Base-by-base conservation (phyloP, 164 flowering plant genomes). In the Kingdonia uniflora region DNA sequence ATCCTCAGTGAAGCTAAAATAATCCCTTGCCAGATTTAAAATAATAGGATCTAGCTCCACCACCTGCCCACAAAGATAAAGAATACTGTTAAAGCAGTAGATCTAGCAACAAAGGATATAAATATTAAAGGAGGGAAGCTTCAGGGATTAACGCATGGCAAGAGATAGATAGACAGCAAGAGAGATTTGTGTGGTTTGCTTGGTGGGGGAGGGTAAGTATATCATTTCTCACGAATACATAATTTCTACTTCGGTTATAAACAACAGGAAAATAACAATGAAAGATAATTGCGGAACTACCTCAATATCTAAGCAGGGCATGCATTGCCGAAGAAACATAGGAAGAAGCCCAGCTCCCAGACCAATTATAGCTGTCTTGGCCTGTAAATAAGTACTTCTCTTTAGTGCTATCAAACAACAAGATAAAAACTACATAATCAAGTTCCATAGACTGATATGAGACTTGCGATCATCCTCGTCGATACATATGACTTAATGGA, bases 301-400 rank as follows among this genome's bases (percentile, higher is more conserved):
- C 92, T 91, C 86, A 47, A 80, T 75, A 29, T 69, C 56, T 57
- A 80, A 52, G 61, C 73, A 71, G 2, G 80, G 81, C 71, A 87
- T 73, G 67, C 82, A 76, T 17, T 61, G 56, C 39, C 61, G 86
- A 25, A 92, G 81, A 70, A 84, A 87, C 95, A 81, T 92, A 14
- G 98, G 98, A 68, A 92, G 86, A 51, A 92, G 64, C 56, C 98
- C 98, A 2, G 95, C 98, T 64, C 98, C 98, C 63, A 92, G 94
- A 65, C 98, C 98, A 56, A 92, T 69, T 6, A 92, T 72, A 55
- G 74, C 76, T 42, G 79, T 71, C 58, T 71, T 76, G 29, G 77
- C 78, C 95, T 87, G 79, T 57, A 46, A 22, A 37, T 29, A 35
- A 56, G n/a, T 29, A 29, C 6, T 29, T 29, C n/a, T n/a, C n/a